Percentiles rank a stretch among this genome's conserved stretches.
Conservation (phyloP, 192 early-diverging fungal genomes). For the Chytriomyces sp. region DNA sequence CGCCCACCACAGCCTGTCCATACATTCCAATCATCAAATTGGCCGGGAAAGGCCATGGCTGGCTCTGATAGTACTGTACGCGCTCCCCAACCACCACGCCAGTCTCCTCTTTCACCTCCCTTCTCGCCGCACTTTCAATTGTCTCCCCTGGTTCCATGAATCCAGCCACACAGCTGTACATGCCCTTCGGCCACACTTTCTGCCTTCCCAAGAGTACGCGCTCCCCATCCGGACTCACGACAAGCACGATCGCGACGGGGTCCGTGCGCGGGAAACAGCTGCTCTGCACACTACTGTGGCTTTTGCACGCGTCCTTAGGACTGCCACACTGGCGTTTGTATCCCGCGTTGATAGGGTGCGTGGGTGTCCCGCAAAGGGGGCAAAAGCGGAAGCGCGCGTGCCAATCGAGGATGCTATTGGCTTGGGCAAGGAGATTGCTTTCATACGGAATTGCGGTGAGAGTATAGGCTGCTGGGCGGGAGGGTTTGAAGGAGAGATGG, state of each 20-base stretch:
- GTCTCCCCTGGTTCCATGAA: constrained; percentile 54
- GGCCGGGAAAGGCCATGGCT: constrained; percentile 67
- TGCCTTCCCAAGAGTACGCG: constrained; percentile 53
- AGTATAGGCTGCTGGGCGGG: constrained; percentile 23
- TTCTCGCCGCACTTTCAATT: constrained; percentile 45
- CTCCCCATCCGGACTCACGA: constrained; percentile 36
- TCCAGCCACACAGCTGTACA: constrained; percentile 52
- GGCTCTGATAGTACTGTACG: constrained; percentile 53
- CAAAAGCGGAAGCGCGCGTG: constrained; percentile 50
- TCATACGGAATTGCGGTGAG: constrained; percentile 13
- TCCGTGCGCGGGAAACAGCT: constrained; percentile 57
- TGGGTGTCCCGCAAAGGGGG: constrained; percentile 44
- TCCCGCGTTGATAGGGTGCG: constrained; percentile 26
- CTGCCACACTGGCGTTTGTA: constrained; percentile 38
- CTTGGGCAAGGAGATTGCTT: constrained; percentile 44
- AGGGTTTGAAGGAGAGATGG: background rate
- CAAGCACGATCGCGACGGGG: constrained; percentile 55
- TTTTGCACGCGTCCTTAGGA: constrained; percentile 24
- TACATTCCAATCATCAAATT: constrained; percentile 58
- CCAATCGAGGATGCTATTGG: constrained; percentile 54
- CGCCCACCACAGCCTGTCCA: constrained; percentile 30
- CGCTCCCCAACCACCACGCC: constrained; percentile 40
- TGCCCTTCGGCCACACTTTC: constrained; percentile 42
- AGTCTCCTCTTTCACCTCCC: constrained; percentile 59
- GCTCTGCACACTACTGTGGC: constrained; percentile 41